Evolutionary conservation across 1,284 basidiomycete genomes (phyloP).

Genomic region (Apiotrichum mycotoxinovorans): DNA sequence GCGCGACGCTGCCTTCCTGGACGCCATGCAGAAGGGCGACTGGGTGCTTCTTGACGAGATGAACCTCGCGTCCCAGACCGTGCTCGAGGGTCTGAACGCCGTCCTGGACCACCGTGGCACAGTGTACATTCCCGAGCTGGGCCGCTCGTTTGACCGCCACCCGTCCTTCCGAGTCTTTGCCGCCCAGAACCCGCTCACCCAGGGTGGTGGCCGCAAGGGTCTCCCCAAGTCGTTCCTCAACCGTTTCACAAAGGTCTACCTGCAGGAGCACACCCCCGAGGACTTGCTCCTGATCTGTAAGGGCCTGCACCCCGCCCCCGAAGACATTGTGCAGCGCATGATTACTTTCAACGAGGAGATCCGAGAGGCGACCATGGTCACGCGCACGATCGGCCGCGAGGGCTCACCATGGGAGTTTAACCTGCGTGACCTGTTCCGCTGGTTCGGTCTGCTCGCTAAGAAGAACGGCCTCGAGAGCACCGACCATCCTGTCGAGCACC

Average conservation of each 20-base stretch:
- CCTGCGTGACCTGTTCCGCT: slow-evolving; percentile 88
- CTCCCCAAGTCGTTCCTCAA: slow-evolving; percentile 97
- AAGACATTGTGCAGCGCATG: slow-evolving; percentile 66
- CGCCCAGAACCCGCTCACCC: slow-evolving; percentile 93
- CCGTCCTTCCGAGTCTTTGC: slow-evolving; percentile 94
- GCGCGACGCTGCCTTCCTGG: slow-evolving; percentile 95
- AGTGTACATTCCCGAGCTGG: slow-evolving; percentile 93
- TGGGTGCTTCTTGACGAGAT: slow-evolving; percentile 99
- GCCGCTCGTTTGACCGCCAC: slow-evolving; percentile 82
- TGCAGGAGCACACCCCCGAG: slow-evolving; percentile 75
- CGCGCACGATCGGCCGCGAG: slow-evolving; percentile 69
- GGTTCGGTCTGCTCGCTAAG: slow-evolving; percentile 58
- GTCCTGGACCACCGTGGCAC: slow-evolving; percentile 93
- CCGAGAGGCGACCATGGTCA: slow-evolving; percentile 65
- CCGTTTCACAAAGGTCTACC: slow-evolving; percentile 94
- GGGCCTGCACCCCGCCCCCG: slow-evolving; percentile 66
- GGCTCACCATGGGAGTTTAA: slow-evolving; percentile 99
- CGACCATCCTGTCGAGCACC: slow-evolving; percentile 61
- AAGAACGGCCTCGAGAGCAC: slow-evolving; percentile 59
- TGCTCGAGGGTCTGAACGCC: slow-evolving; percentile 95
- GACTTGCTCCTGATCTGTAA: slow-evolving; percentile 80
- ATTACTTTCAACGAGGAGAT: slow-evolving; percentile 77
- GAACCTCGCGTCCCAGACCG: slow-evolving; percentile 94
- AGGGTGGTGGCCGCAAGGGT: slow-evolving; percentile 96
- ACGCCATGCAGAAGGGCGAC: slow-evolving; percentile 84